These are phyloP conservation scores for Elaeis oleifera DNA, from an alignment of 202 grass and related monocot species.

Conservation along the genomic window DNA sequence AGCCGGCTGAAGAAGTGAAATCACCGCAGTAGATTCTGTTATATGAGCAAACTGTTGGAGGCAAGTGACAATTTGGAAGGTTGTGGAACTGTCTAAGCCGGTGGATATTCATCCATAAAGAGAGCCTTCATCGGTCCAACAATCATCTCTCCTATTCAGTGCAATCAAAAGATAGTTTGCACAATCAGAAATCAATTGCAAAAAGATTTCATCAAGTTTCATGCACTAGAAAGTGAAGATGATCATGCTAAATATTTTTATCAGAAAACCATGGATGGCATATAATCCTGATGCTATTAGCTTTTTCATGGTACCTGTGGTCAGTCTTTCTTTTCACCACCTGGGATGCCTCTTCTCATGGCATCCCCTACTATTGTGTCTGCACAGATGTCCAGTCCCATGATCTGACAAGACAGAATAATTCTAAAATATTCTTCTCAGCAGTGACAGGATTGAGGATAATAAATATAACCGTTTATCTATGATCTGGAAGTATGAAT, in stretches of 20 bases:
- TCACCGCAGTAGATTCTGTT: slow-evolving; percentile 42
- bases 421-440: slow-evolving; percentile 1
- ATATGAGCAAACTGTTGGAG: slow-evolving; percentile 82
- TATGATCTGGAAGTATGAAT: not conserved
- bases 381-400: slow-evolving; percentile 78
- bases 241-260: not conserved
- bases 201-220: too few relatives aligned
- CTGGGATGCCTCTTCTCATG: slow-evolving; percentile 90
- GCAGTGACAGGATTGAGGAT: not conserved
- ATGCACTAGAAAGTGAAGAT: too few relatives aligned
- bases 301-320: slow-evolving; percentile 47
- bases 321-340: slow-evolving; percentile 90
- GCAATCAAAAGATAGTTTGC: not conserved
- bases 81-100: slow-evolving; percentile 82
- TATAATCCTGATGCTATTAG: not conserved
- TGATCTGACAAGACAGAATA: slow-evolving; percentile 43
- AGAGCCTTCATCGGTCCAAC: slow-evolving; percentile 78
- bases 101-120: slow-evolving; percentile 97
- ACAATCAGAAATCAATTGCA: too few relatives aligned
- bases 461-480: not conserved
- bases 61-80: slow-evolving; percentile 72
- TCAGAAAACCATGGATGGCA: not conserved
- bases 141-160: slow-evolving; percentile 71
- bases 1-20: slow-evolving; percentile 39
- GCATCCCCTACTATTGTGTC: slow-evolving; percentile 63